Conservation (phyloP, 345 rosid genomes). For the Ceriops zippeliana region DNA sequence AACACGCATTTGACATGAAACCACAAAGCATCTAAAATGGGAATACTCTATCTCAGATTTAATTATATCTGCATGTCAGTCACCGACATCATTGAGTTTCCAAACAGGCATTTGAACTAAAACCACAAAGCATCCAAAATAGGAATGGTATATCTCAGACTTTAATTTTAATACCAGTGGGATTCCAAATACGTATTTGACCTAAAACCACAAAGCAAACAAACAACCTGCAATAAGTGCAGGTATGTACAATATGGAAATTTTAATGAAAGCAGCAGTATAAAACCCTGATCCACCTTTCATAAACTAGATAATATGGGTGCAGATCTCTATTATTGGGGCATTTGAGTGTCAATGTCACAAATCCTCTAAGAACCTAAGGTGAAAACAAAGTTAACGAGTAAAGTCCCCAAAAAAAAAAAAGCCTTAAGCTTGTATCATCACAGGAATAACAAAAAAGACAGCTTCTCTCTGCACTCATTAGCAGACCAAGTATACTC, state of each 20-base stretch:
- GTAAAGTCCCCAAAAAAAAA: not conserved
- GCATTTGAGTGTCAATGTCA: no score
- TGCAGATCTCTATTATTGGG: not conserved
- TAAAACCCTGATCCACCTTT: not conserved
- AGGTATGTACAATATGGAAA: not conserved
- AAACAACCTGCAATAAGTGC: not conserved
- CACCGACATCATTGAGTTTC: no score
- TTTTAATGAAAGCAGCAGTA: not conserved
- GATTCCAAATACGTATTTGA: no score
- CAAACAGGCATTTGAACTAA: no score
- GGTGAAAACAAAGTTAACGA: no score
- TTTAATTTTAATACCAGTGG: no score
- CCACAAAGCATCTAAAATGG: not conserved
- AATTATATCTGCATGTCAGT: no score
- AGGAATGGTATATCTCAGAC: no score
- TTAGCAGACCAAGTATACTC: not conserved
- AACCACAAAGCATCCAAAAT: no score
- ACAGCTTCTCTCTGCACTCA: not conserved
- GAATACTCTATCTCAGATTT: no score
- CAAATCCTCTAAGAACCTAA: no score
- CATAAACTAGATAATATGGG: not conserved
- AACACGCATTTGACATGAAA: no score
- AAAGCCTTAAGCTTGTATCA: not conserved
- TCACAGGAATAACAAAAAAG: not conserved
- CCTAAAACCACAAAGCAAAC: not conserved